Evolutionary conservation across 805 yeast species (phyloP).

Genomic region (Cyberlindnera maritima): DNA sequence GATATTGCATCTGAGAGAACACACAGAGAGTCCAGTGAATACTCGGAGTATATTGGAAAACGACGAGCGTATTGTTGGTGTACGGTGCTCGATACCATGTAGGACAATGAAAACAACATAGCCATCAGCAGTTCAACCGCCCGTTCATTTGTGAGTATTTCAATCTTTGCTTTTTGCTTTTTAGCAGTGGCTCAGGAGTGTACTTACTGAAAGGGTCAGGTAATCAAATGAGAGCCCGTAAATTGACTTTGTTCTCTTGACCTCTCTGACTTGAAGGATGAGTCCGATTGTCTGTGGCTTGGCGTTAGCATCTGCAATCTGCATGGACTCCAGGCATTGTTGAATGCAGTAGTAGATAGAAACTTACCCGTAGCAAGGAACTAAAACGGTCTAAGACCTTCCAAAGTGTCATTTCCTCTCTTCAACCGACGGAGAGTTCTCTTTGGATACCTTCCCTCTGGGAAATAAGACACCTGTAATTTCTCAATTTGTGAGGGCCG

Average conservation of each 20-base stretch:
- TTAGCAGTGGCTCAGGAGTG: too few species aligned
- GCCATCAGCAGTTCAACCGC: slow-evolving; percentile 5
- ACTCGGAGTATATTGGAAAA: slow-evolving; percentile 34
- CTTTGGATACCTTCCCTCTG: too few species aligned
- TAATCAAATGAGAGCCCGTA: slow-evolving; percentile 39
- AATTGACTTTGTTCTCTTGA: slow-evolving; percentile 31
- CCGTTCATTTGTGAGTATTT: background rate
- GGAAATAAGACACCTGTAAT: too few species aligned
- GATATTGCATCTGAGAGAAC: slow-evolving; percentile 21
- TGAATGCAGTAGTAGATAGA: background rate
- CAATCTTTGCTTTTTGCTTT: background rate
- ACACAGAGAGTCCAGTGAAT: slow-evolving; percentile 26
- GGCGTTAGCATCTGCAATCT: background rate
- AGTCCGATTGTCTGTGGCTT: background rate
- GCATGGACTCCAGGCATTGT: background rate
- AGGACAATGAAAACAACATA: background rate
- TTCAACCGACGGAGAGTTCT: background rate
- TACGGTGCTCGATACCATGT: slow-evolving; percentile 8
- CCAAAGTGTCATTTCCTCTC: background rate
- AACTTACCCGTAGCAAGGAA: background rate
- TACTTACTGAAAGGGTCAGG: slow-evolving; percentile 23
- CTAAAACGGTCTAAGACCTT: background rate
- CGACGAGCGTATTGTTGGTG: slow-evolving; percentile 29
- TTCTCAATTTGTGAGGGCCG: background rate
- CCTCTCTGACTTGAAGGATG: slow-evolving; percentile 18